These are phyloP conservation scores for Gastrolobium bilobum DNA, from an alignment of 306 rosid species.

Conservation along the genomic window DNA sequence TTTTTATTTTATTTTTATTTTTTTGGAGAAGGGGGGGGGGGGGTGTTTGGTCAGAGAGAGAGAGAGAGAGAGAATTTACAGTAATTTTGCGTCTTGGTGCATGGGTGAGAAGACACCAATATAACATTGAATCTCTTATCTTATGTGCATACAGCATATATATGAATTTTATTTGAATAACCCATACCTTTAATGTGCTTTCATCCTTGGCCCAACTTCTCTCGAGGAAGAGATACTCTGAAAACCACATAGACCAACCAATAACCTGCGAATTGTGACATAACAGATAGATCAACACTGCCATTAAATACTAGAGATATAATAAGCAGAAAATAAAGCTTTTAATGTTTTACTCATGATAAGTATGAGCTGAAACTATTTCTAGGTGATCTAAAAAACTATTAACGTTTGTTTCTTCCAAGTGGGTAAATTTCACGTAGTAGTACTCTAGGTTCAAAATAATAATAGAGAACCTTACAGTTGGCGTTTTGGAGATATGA, in stretches of 20 bases:
- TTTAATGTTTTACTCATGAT: background rate
- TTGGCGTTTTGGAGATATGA: background rate
- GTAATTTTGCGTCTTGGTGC: conserved; percentile 9
- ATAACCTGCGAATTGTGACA: conserved; percentile 68
- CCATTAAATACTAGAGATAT: conserved; percentile 2
- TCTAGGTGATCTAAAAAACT: background rate
- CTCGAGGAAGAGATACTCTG: conserved; percentile 93
- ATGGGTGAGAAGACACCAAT: conserved; percentile 10
- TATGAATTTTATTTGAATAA: conserved; percentile 21
- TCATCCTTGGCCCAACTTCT: conserved; percentile 99
- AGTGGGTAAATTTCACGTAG: conserved; percentile 9
- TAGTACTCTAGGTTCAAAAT: background rate
- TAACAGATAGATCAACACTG: conserved; percentile 33
- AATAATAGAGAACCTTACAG: conserved; percentile 1
- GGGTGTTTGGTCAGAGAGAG: too few relatives aligned
- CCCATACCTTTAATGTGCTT: conserved; percentile 78
- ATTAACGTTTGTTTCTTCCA: conserved; percentile 16
- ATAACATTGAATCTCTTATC: conserved; percentile 33
- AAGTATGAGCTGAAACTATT: conserved; percentile 16
- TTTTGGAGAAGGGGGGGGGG: too few relatives aligned
- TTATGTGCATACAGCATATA: conserved; percentile 16
- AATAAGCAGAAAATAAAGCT: conserved; percentile 12
- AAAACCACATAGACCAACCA: conserved; percentile 99
- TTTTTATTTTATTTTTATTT: too few relatives aligned
- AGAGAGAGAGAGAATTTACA: background rate